Conservation (phyloP, 2,329 filamentous ascomycete species). For the Fusarium anguioides region DNA sequence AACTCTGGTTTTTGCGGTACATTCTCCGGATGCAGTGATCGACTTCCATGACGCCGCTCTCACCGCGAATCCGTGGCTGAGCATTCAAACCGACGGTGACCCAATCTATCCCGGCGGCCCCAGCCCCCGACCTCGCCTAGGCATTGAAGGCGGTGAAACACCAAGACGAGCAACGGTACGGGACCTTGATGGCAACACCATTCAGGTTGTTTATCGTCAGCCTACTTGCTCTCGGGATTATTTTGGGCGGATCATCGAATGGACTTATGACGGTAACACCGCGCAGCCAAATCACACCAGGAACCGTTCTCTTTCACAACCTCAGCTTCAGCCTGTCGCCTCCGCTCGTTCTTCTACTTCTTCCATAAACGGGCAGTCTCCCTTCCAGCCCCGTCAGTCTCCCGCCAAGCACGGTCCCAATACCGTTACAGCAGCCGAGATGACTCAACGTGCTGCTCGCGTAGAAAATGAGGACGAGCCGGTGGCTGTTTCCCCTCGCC, state of each 20-base stretch:
- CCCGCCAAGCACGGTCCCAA: slow-evolving; percentile 34
- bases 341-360: slow-evolving; percentile 39
- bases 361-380: slow-evolving; percentile 35
- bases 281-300: slow-evolving; percentile 19
- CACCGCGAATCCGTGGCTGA: slow-evolving; percentile 67
- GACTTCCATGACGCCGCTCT: slow-evolving; percentile 78
- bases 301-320: slow-evolving; percentile 41
- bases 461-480: slow-evolving; percentile 34
- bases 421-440: slow-evolving; percentile 39
- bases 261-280: slow-evolving; percentile 59
- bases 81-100: slow-evolving; percentile 46
- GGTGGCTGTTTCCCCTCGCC: slow-evolving; percentile 45
- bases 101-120: slow-evolving; percentile 33
- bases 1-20: slow-evolving; percentile 74
- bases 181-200: slow-evolving; percentile 85
- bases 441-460: slow-evolving; percentile 41
- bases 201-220: slow-evolving; percentile 75
- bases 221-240: slow-evolving; percentile 49
- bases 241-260: slow-evolving; percentile 59
- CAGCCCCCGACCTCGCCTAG: slow-evolving; percentile 47
- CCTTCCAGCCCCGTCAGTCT: slow-evolving; percentile 36
- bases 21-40: slow-evolving; percentile 72
- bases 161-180: slow-evolving; percentile 66
- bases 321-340: slow-evolving; percentile 31
- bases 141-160: slow-evolving; percentile 46